These are phyloP conservation scores for Aechmea fasciata DNA, from an alignment of 176 grass and related monocot genomes.

Conservation along the genomic window DNA sequence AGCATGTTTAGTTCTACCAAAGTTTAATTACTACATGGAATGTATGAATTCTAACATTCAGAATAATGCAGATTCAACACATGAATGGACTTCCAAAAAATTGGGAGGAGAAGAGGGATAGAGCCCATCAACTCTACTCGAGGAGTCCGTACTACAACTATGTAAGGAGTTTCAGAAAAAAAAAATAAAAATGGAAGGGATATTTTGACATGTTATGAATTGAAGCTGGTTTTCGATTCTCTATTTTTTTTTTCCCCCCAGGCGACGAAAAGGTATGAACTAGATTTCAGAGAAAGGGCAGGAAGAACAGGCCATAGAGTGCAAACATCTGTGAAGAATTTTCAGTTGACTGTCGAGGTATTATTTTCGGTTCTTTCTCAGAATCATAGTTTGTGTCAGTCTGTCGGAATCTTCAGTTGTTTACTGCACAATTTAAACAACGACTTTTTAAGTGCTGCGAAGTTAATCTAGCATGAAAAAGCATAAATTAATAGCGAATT, in stretches of 20 bases:
- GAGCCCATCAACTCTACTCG: constrained; percentile 51
- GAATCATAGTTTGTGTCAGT: too few species aligned
- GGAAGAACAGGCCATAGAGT: constrained; percentile 79
- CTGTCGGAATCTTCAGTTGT: too few species aligned
- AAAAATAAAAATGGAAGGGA: neutral
- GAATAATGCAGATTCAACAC: constrained; percentile 55
- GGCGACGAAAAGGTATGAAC: constrained; percentile 68
- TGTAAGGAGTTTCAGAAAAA: constrained; percentile 27
- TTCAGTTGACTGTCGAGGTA: constrained; percentile 80
- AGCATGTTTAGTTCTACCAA: too few species aligned
- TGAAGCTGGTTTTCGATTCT: neutral
- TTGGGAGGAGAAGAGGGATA: constrained; percentile 63
- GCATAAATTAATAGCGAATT: too few species aligned
- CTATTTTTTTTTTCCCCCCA: neutral
- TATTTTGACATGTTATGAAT: neutral
- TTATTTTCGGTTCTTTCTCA: neutral
- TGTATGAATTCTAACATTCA: neutral
- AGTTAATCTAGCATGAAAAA: too few species aligned
- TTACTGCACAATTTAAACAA: too few species aligned
- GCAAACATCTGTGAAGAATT: constrained; percentile 88
- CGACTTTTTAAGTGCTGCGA: too few species aligned
- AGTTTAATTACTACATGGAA: neutral
- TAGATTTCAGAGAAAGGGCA: constrained; percentile 86
- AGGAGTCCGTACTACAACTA: constrained; percentile 75
- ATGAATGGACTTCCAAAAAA: constrained; percentile 62